phyloP scores from a whole-genome alignment of 2,329 filamentous ascomycete species.

The Fonsecaea pedrosoi region DNA sequence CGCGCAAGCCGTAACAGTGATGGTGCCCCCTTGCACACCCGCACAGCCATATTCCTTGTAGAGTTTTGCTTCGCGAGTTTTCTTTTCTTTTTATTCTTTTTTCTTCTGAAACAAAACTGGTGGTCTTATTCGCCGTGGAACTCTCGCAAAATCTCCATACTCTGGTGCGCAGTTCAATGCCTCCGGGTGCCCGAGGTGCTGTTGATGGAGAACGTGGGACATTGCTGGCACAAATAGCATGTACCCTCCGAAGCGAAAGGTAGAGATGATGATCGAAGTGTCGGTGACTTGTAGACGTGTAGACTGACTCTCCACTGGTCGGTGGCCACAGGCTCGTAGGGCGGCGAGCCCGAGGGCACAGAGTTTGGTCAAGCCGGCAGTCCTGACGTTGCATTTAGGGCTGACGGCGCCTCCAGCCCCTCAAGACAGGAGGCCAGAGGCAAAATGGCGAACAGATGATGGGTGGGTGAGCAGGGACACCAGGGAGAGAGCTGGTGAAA shows the following conservation, averaged over 20 bases:
- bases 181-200: background rate
- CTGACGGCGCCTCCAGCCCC: slow-evolving; percentile 20
- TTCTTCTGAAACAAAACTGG: background rate
- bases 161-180: background rate
- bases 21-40: background rate
- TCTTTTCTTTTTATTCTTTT: background rate
- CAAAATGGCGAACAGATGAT: background rate
- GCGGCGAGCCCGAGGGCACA: background rate
- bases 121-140: background rate
- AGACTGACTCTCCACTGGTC: background rate
- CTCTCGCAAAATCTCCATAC: background rate
- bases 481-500: background rate
- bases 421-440: background rate
- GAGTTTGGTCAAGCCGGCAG: background rate
- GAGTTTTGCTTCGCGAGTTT: background rate
- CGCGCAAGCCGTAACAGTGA: background rate
- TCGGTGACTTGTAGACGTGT: background rate
- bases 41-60: background rate
- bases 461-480: background rate
- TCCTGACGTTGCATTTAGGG: slow-evolving; percentile 28
- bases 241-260: no score
- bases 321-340: background rate
- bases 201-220: no score
- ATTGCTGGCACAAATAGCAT: background rate
- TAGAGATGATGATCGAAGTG: background rate